A percentile compares a stretch with the other conserved stretches of the same genome.
Evolutionary conservation across 2,329 filamentous ascomycete genomes (phyloP).

Genomic region (Simplicillium sp.): DNA sequence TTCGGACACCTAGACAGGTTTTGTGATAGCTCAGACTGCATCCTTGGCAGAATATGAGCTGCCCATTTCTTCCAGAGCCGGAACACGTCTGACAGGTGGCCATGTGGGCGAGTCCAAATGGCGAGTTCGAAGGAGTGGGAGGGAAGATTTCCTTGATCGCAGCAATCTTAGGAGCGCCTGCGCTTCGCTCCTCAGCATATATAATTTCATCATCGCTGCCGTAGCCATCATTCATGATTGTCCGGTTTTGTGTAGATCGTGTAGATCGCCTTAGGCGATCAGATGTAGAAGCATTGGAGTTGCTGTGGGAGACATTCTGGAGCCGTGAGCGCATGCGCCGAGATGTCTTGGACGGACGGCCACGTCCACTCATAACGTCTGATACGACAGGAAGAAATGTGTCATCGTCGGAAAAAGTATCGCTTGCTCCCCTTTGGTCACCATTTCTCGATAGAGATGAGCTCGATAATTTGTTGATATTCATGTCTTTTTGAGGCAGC

Average conservation of each 20-base stretch:
- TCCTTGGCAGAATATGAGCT: slow-evolving; percentile 81
- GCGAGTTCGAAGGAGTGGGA: slow-evolving; percentile 46
- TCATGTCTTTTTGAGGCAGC: slow-evolving; percentile 10
- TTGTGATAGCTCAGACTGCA: slow-evolving; percentile 81
- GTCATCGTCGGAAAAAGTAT: slow-evolving; percentile 14
- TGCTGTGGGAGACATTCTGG: slow-evolving; percentile 3
- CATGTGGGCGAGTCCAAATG: slow-evolving; percentile 63
- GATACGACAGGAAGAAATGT: slow-evolving; percentile 26
- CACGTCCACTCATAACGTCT: slow-evolving; percentile 19
- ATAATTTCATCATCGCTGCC: slow-evolving; percentile 50
- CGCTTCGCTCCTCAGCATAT: slow-evolving; percentile 33
- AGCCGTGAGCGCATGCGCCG: slow-evolving; percentile 8
- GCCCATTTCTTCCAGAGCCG: slow-evolving; percentile 39
- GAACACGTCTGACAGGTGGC: slow-evolving; percentile 63
- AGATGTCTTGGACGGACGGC: slow-evolving; percentile 10
- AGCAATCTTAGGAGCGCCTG: slow-evolving; percentile 41
- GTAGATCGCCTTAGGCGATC: slow-evolving; percentile 39
- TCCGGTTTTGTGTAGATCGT: slow-evolving; percentile 32
- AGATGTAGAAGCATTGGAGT: slow-evolving; percentile 40
- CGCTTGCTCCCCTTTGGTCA: not conserved
- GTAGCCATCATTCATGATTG: slow-evolving; percentile 40
- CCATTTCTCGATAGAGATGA: slow-evolving; percentile 14
- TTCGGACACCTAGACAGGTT: slow-evolving; percentile 66
- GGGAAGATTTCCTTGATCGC: slow-evolving; percentile 69
- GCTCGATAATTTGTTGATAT: slow-evolving; percentile 8